Conservation (phyloP, 2,329 filamentous ascomycete genomes). For the Arthrobotrys sinensis region DNA sequence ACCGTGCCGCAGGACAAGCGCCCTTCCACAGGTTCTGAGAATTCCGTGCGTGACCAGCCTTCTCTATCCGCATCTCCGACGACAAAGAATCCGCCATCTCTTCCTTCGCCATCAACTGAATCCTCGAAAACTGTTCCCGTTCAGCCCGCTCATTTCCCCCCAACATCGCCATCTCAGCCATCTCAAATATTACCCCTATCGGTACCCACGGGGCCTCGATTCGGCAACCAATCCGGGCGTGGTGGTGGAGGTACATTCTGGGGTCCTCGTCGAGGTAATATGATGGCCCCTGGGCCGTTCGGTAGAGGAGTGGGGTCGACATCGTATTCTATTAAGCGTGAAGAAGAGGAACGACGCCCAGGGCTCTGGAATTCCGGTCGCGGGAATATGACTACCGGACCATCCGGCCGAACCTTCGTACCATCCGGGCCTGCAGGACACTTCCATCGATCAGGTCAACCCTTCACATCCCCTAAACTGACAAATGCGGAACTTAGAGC, state of each 20-base stretch:
- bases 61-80: constrained; percentile 47
- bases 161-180: constrained; percentile 48
- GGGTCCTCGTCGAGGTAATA: constrained; percentile 34
- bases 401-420: constrained; percentile 28
- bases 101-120: constrained; percentile 48
- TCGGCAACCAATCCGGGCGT: constrained; percentile 26
- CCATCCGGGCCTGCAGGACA: constrained; percentile 39
- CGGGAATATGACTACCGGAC: constrained; percentile 23
- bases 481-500: constrained; percentile 45
- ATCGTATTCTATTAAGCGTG: constrained; percentile 34
- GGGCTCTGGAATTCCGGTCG: constrained; percentile 32
- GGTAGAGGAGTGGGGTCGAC: constrained; percentile 39
- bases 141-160: constrained; percentile 51
- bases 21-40: constrained; percentile 34
- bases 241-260: constrained; percentile 35
- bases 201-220: constrained; percentile 50
- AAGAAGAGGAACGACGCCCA: constrained; percentile 44
- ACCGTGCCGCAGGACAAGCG: constrained; percentile 54
- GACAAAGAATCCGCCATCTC: constrained; percentile 30
- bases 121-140: constrained; percentile 41
- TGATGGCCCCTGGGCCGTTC: constrained; percentile 51
- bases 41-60: constrained; percentile 40
- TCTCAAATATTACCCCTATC: constrained; percentile 42
- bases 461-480: constrained; percentile 54
- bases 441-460: constrained; percentile 39